These are phyloP conservation scores for Lunularia cruciata DNA, from an alignment of 225 moss, liverwort and hornwort species.

Conservation along the genomic window DNA sequence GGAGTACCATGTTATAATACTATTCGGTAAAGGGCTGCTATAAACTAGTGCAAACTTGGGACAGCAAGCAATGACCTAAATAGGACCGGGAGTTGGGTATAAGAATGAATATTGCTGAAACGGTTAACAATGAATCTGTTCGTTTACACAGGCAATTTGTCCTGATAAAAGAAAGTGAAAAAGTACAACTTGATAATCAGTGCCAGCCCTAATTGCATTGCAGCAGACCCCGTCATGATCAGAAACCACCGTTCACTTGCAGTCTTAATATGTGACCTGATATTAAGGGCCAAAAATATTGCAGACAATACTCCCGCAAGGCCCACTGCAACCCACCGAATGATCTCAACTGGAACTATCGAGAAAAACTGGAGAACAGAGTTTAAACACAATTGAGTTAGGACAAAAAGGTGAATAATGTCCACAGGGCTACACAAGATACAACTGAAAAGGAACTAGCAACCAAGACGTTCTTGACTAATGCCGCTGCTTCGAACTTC, in stretches of 20 bases:
- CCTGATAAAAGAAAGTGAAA: constrained; percentile 94
- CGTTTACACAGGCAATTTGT: constrained; percentile 42
- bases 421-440: too few relatives aligned
- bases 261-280: constrained; percentile 91
- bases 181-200: constrained; percentile 90
- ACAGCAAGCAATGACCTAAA: constrained; percentile 14
- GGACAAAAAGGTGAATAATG: too few relatives aligned
- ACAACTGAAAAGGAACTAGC: too few relatives aligned
- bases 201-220: constrained; percentile 83
- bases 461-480: too few relatives aligned
- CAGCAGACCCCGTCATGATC: constrained; percentile 77
- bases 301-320: constrained; percentile 86
- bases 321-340: constrained; percentile 93
- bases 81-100: neutral
- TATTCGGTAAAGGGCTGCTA: constrained; percentile 3
- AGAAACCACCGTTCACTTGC: constrained; percentile 98
- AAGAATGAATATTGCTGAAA: constrained; percentile 7
- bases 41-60: constrained; percentile 7
- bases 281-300: constrained; percentile 81
- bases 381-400: neutral
- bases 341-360: constrained; percentile 81
- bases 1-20: constrained; percentile 2
- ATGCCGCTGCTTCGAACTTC: too few relatives aligned
- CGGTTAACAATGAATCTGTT: neutral
- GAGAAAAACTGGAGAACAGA: constrained; percentile 77